Base-by-base conservation (phyloP, 495 filamentous ascomycete genomes). In the Cryomyces antarcticus region DNA sequence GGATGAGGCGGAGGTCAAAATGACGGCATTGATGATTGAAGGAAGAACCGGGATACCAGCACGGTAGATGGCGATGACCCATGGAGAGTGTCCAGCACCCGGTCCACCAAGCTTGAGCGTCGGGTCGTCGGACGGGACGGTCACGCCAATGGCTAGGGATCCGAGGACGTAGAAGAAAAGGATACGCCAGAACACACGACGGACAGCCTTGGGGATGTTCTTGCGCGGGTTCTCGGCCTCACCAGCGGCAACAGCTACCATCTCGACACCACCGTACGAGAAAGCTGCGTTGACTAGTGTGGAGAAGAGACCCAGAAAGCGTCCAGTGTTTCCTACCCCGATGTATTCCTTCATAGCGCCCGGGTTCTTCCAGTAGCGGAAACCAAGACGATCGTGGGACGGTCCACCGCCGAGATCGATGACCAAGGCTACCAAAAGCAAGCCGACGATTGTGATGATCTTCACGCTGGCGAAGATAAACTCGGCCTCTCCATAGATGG, bases 121-220 rank as follows among this genome's bases (percentile, higher is more conserved):
- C 4, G 45, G 31, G 45, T 82, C 71, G 31, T 71, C 63, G 48
- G 60, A 50, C 11, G 64, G 64, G 11, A 71, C 65, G 35, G 71
- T 62, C 3, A 77, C 64, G 42, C 73, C 73, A 49, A 76, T 74
- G 2, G 66, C 67, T 31, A 77, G 59, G 4, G 67, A 65, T 7
- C 61, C 69, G 13, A 73, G 47, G 35, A 63, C 50, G 60, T 92
- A 93, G 67, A 94, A 92, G 63, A 92, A 71, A 42, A 78, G 56
- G 53, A 94, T 82, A 41, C 85, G 80, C 67, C 80, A 87, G 59
- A 93, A 88, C 43, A 83, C 82, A 43, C 82, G 73, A 37, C 77
- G 77, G 7, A 77, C 77, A 5, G 85, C 86, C 45, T 69, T 68
- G 40, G 84, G 84, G 43, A 93, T 74, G 40, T 80, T 78, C 51